Evolutionary conservation across 345 rosid genomes (phyloP).

Genomic region (Capsella bursapastoris): DNA sequence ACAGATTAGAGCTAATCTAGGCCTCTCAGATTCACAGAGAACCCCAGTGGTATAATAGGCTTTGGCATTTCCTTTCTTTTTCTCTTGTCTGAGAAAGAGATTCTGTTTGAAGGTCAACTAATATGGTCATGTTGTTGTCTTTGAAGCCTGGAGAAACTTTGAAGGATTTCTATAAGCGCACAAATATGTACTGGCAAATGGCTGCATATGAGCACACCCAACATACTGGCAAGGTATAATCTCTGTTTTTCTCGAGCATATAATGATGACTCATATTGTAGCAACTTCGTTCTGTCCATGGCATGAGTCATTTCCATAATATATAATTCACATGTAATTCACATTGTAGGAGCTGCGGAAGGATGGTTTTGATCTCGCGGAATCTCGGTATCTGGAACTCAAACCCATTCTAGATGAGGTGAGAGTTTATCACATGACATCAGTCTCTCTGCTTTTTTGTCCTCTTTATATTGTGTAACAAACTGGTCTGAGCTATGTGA

Average conservation of each 20-base stretch:
- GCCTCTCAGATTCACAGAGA: conserved; percentile 96
- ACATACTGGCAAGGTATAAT: conserved; percentile 90
- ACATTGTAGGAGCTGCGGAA: conserved; percentile 79
- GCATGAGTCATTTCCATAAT: conserved; percentile 13
- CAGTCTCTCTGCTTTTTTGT: background rate
- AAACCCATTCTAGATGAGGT: conserved; percentile 97
- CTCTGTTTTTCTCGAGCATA: background rate
- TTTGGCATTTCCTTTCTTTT: background rate
- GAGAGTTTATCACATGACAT: conserved; percentile 22
- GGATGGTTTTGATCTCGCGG: conserved; percentile 97
- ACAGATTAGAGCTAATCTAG: conserved; percentile 92
- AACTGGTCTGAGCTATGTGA: background rate
- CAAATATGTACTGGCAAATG: conserved; percentile 97
- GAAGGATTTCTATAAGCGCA: conserved; percentile 90
- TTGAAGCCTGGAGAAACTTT: conserved; percentile 92
- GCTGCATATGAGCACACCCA: conserved; percentile 98
- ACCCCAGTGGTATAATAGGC: conserved; percentile 72
- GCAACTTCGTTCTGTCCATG: background rate
- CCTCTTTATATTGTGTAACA: background rate
- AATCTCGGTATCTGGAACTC: conserved; percentile 81
- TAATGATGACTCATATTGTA: background rate
- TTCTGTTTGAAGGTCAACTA: conserved; percentile 23
- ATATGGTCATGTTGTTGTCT: conserved; percentile 32
- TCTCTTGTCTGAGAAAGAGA: background rate
- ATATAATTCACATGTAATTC: conserved; percentile 28